Evolutionary conservation across 2,329 filamentous ascomycete species (phyloP).

Genomic region (Gremmenia infestans): DNA sequence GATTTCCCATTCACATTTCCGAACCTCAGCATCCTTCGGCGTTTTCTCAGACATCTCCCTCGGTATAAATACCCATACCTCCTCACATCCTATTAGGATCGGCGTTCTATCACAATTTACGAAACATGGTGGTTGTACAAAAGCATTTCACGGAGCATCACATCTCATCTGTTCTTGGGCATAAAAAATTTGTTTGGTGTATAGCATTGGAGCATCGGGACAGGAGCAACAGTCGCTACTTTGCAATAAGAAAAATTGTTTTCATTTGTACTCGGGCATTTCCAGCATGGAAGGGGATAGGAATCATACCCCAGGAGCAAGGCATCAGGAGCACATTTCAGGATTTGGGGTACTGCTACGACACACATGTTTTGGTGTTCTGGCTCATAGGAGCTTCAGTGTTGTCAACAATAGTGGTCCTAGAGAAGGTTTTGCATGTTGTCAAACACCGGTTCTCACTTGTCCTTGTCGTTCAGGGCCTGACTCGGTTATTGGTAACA

Average conservation of each 20-base stretch:
- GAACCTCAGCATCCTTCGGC: constrained; percentile 22
- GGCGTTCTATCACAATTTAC: constrained; percentile 23
- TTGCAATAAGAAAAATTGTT: constrained; percentile 3
- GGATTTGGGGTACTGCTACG: constrained; percentile 11
- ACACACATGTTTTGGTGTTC: constrained; percentile 6
- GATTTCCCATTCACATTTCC: constrained; percentile 7
- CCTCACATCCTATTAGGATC: constrained; percentile 24
- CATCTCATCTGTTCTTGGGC: constrained; percentile 19
- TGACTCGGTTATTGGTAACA: neutral
- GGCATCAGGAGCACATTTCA: constrained; percentile 6
- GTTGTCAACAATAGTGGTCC: constrained; percentile 21
- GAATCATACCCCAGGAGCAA: constrained; percentile 9
- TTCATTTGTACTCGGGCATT: constrained; percentile 13
- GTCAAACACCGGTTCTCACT: neutral
- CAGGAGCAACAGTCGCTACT: constrained; percentile 14
- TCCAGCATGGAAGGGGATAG: constrained; percentile 15
- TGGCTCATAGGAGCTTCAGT: constrained; percentile 17
- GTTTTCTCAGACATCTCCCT: constrained; percentile 14
- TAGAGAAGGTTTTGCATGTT: neutral
- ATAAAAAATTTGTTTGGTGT: constrained; percentile 23
- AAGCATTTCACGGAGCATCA: constrained; percentile 26
- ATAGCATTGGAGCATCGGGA: constrained; percentile 19
- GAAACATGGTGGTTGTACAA: constrained; percentile 26
- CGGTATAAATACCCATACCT: constrained; percentile 26
- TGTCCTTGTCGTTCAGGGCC: neutral